Conservation (phyloP, 495 filamentous ascomycete genomes). For the Neurospora sublineolata region DNA sequence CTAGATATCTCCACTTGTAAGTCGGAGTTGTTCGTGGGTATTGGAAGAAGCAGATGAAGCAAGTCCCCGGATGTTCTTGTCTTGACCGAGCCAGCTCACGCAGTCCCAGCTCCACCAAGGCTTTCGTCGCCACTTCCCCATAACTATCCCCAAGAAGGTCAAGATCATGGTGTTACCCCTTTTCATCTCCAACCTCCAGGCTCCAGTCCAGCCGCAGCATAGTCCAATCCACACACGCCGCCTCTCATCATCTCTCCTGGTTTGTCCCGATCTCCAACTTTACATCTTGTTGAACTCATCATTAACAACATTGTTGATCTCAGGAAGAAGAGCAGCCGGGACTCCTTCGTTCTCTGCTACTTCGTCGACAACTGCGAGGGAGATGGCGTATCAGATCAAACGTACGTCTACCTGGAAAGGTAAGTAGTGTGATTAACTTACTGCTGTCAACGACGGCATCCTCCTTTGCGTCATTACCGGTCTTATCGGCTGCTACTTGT, state of each 20-base stretch:
- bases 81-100: background rate
- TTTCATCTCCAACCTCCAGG: background rate
- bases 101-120: background rate
- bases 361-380: constrained; percentile 14
- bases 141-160: background rate
- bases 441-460: constrained; percentile 22
- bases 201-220: background rate
- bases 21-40: background rate
- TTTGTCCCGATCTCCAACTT: background rate
- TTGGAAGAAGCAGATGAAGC: background rate
- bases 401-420: background rate
- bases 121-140: background rate
- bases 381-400: background rate
- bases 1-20: background rate
- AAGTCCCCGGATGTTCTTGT: background rate
- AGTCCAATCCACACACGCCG: background rate
- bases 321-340: constrained; percentile 15
- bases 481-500: constrained; percentile 19
- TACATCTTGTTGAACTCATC: constrained; percentile 23
- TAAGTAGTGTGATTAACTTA: background rate
- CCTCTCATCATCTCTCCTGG: background rate
- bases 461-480: constrained; percentile 16
- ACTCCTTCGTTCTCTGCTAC: constrained; percentile 22
- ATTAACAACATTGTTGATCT: constrained; percentile 24
- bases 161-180: background rate